Evolutionary conservation across 2,329 filamentous ascomycete species (phyloP), one percentile per base, ranked within the genome.

Genomic region (Hansfordia pulvinata): DNA sequence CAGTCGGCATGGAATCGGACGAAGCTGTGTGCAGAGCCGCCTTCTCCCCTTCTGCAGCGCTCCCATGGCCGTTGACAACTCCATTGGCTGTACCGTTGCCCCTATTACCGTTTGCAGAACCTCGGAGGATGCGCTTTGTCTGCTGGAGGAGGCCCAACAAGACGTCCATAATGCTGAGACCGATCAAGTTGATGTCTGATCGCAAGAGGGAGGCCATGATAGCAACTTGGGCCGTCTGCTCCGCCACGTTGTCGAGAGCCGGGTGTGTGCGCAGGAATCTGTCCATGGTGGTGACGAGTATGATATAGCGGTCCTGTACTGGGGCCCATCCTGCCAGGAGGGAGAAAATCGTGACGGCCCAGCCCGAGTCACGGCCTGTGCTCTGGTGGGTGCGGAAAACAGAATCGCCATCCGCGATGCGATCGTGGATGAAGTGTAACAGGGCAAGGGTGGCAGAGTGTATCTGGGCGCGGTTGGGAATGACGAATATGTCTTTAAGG

Each of bases 131-230:
- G 41, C 75, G 68, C 38, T 84, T 71, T 46, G 88, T 79, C 45
- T 93, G 84, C 36, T 83, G 77, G 35, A 94, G 71, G 10, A 98
- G 62, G 2, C 84, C 80, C 10, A 93, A 62, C 16, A 96, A 60
- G 11, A 96, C 76, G 48, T 98, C 90, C 76, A 96, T 96, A 27
- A 96, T 80, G 47, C 86, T 94, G 23, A 98, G 62, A 2, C 90
- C 90, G 34, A 98, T 94, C 45, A 96, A 65, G 51, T 94, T 96
- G 44, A 93, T 76, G 21, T 88, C 76, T 0, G 88, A 94, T 27
- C 79, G 76, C 24, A 98, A 60, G 8, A 96, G 63, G 35, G 80
- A 82, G 33, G 82, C 75, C 32, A 94, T 73, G 53, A 94, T 74
- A 22, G 75, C 76, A 1, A 80, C 70, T 33, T 93, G 60, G 4